Evolutionary conservation across 352 stramenopile genomes (phyloP).

Genomic region (Phytophthora lateralis): DNA sequence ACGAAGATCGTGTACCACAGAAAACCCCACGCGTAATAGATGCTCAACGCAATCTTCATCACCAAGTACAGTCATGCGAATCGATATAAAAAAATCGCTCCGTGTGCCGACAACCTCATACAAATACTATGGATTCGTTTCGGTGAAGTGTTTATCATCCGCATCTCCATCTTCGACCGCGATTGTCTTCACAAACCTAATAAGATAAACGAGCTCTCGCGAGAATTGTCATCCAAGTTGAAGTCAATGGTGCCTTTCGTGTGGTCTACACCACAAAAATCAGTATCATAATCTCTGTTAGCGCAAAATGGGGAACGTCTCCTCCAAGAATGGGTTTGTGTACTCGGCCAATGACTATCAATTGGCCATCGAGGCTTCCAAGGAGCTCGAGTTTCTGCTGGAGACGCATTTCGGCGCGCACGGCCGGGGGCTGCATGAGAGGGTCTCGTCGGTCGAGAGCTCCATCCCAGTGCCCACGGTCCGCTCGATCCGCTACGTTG

Average conservation of each 20-base stretch:
- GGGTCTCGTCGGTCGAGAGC: slow-evolving; percentile 51
- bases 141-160: too few species aligned
- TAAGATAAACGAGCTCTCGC: too few species aligned
- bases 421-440: slow-evolving; percentile 79
- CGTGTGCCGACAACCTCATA: too few species aligned
- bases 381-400: slow-evolving; percentile 79
- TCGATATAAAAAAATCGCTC: too few species aligned
- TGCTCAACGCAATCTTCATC: too few species aligned
- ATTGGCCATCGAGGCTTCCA: slow-evolving; percentile 81
- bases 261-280: neutral
- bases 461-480: slow-evolving; percentile 56
- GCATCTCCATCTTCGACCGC: too few species aligned
- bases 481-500: slow-evolving; percentile 76
- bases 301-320: slow-evolving; percentile 29
- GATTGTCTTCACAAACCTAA: too few species aligned
- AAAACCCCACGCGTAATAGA: too few species aligned
- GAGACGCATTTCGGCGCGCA: slow-evolving; percentile 66
- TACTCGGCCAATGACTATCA: slow-evolving; percentile 81
- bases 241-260: neutral
- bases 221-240: too few species aligned
- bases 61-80: too few species aligned
- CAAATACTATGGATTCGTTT: too few species aligned
- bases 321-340: slow-evolving; percentile 28
- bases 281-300: neutral
- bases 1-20: too few species aligned